Conservation (phyloP, 805 yeast species). For the Spencermartinsiella europaea region DNA sequence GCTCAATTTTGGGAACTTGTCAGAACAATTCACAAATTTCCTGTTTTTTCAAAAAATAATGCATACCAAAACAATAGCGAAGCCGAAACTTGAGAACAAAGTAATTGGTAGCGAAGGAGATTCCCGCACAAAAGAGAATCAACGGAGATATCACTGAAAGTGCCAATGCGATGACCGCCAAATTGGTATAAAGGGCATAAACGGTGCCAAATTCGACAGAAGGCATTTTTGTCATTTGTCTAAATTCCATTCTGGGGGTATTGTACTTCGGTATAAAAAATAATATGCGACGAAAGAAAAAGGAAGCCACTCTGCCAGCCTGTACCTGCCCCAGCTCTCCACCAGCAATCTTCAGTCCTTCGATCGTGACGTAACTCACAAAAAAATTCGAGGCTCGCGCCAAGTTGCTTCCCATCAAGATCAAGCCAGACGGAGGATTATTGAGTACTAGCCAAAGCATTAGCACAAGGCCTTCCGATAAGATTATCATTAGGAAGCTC, state of each 20-base stretch:
- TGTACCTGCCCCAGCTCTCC: slow-evolving; percentile 58
- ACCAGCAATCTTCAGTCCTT: slow-evolving; percentile 74
- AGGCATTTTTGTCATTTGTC: slow-evolving; percentile 41
- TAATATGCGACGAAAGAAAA: no score
- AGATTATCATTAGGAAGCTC: slow-evolving; percentile 75
- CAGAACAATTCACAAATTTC: neutral
- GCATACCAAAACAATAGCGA: slow-evolving; percentile 56
- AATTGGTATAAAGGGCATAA: slow-evolving; percentile 71
- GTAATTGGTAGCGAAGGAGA: slow-evolving; percentile 53
- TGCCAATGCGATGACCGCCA: slow-evolving; percentile 72
- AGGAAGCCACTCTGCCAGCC: no score
- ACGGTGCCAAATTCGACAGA: slow-evolving; percentile 69
- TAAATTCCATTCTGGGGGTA: slow-evolving; percentile 58
- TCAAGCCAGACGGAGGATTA: slow-evolving; percentile 69
- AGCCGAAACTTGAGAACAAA: slow-evolving; percentile 68
- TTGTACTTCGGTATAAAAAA: slow-evolving; percentile 34
- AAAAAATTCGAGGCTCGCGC: slow-evolving; percentile 87
- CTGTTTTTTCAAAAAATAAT: no score
- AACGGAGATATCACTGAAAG: slow-evolving; percentile 78
- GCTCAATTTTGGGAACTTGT: slow-evolving; percentile 25
- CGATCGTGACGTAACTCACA: slow-evolving; percentile 66
- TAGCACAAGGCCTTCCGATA: slow-evolving; percentile 71
- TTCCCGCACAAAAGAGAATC: slow-evolving; percentile 53
- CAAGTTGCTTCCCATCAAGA: slow-evolving; percentile 66
- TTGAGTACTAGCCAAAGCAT: slow-evolving; percentile 56